Conservation (phyloP, 257 asterid species). For the Striga asiatica region DNA sequence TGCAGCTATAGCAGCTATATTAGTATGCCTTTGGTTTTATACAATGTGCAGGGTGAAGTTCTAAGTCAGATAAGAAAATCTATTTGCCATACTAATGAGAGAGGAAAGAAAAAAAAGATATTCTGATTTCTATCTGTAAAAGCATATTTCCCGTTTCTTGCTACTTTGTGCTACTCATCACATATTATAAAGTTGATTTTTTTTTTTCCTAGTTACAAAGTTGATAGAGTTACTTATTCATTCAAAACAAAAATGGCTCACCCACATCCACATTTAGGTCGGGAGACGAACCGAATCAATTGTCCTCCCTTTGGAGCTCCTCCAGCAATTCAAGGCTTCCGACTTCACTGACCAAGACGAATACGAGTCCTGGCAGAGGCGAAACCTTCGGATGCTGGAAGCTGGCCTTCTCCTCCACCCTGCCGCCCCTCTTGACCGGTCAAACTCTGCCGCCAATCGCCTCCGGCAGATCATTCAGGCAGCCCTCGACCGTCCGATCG, state of each 20-base stretch:
- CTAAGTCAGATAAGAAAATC: not conserved
- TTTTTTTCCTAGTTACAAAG: not conserved
- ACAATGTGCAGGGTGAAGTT: constrained; percentile 7
- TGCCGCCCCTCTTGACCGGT: constrained; percentile 60
- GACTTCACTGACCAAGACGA: constrained; percentile 85
- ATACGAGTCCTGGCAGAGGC: constrained; percentile 84
- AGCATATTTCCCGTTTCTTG: no score
- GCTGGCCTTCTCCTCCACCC: constrained; percentile 95
- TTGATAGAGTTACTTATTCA: no score
- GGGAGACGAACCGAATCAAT: constrained; percentile 71
- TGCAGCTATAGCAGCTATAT: not conserved
- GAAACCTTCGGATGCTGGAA: constrained; percentile 84
- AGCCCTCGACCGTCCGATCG: constrained; percentile 83
- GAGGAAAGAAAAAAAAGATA: not conserved
- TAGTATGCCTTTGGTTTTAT: not conserved
- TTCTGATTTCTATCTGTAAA: no score
- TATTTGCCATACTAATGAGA: not conserved
- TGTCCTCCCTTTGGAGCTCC: constrained; percentile 89
- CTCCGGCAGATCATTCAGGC: constrained; percentile 65
- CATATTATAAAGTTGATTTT: no score
- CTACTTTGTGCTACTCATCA: no score
- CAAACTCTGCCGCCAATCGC: constrained; percentile 63
- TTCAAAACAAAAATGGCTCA: no score
- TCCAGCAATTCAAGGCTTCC: constrained; percentile 93
- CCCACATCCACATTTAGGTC: constrained; percentile 31